phyloP scores from a whole-genome alignment of 306 rosid species.

The Ormosia emarginata region DNA sequence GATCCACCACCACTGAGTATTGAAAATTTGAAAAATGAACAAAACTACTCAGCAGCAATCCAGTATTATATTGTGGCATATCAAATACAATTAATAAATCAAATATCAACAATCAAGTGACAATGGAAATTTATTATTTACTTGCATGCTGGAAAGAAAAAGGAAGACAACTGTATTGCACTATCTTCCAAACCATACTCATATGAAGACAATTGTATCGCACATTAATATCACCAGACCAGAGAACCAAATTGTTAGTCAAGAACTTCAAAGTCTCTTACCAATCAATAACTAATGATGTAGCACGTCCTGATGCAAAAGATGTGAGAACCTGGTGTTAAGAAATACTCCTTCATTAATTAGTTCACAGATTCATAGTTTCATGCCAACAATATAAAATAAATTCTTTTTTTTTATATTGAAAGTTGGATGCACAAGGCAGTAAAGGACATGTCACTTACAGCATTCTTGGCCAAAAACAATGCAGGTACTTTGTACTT shows the following conservation, averaged over 20 bases:
- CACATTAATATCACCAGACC: background rate
- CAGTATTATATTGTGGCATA: background rate
- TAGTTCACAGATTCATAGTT: background rate
- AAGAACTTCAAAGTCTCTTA: constrained; percentile 27
- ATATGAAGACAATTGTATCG: background rate
- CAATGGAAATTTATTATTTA: background rate
- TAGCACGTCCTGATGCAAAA: constrained; percentile 99
- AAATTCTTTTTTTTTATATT: background rate
- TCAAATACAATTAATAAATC: background rate
- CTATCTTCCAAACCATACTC: background rate
- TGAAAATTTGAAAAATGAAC: background rate
- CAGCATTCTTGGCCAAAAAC: constrained; percentile 85
- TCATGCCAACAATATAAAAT: background rate
- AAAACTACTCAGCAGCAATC: constrained; percentile 28
- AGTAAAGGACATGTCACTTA: constrained; percentile 29
- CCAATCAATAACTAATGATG: constrained; percentile 95
- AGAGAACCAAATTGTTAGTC: background rate
- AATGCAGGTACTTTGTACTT: constrained; percentile 82
- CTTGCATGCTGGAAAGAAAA: background rate
- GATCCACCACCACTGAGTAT: constrained; percentile 92
- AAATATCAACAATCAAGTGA: background rate
- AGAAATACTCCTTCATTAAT: background rate
- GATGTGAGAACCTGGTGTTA: constrained; percentile 75
- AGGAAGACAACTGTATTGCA: background rate
- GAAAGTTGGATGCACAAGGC: constrained; percentile 8